Base-by-base conservation (phyloP, 495 filamentous ascomycete species). In the Penicillium salamii region DNA sequence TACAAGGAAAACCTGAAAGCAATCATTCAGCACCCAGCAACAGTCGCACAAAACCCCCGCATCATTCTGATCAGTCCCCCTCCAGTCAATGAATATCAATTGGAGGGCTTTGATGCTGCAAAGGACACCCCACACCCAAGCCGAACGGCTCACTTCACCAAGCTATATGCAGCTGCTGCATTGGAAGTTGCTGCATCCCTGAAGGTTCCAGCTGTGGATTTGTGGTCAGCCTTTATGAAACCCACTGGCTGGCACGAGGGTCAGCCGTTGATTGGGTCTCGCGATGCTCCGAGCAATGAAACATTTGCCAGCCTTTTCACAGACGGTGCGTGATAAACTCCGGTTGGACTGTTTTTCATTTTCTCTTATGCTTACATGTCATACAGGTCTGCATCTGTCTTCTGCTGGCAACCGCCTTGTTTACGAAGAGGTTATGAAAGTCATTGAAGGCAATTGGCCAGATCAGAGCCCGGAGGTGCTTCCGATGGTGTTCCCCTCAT, bases 41-140 rank as follows among this genome's bases (percentile, higher is more conserved):
- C 90, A 29, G 62, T 67, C 39, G 82, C 82, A 6, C 91, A 96
- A 53, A 80, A 79, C 32, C 78, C 90, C 12, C 81, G 78, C 37
- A 82, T 93, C 46, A 76, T 95, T 37, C 66, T 96, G 14, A 74
- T 95, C 41, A 89, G 84, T 0, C 89, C 91, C 20, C 84, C 90
- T 2, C 89, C 91, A 1, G 62, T 96, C 28, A 86, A 93, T 57
- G 86, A 96, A 69, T 86, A 91, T 55, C 78, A 79, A 51, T 62
- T 78, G 20, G 71, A 77, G 46, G 59, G 62, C 44, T 63, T 75
- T 14, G 61, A 65, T 23, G 42, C 34, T 17, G 29, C 24, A 3
- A 62, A 65, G 36, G 29, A 49, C 7, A 53, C 38, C 6, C 52
- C 64, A 3, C 68, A 75, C 50, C 73, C 75, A 8, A 81, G 73